Evolutionary conservation across 2,329 filamentous ascomycete genomes (phyloP), one percentile per base, ranked within the genome.

Genomic region (Sodiomyces alkalinus): DNA sequence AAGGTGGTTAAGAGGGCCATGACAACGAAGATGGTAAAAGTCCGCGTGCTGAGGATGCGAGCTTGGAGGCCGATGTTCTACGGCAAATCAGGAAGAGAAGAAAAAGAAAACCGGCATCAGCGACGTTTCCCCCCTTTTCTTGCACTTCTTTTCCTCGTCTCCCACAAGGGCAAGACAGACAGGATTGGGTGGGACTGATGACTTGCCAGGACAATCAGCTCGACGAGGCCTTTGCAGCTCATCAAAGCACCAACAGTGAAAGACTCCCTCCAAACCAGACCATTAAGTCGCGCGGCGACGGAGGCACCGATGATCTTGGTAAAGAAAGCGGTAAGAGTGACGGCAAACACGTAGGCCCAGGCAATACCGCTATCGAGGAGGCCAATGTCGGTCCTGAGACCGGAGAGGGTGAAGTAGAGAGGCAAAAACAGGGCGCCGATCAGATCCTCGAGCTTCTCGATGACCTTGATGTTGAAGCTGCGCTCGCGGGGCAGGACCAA

Each of bases 371-470:
- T 72, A 40, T 87, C 65, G 19, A 90, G 59, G 6, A 90, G 61
- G 13, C 81, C 81, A 25, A 90, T 58, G 43, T 90, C 73, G 9
- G 82, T 90, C 45, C 68, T 80, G 5, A 90, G 56, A 4, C 81
- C 81, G 5, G 81, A 90, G 2, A 86, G 64, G 0, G 81, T 80
- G 52, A 90, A 90, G 47, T 90, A 90, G 5, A 90, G 64, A 0
- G 87, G 87, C 7, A 94, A 52, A 42, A 96, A 85, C 3, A 96
- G 56, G 2, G 80, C 76, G 0, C 74, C 72, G 17, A 94, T 75
- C 7, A 94, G 58, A 63, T 96, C 87, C 49, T 96, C 87, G 33
- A 96, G 77, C 60, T 94, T 94, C 47, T 93, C 85, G 0, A 82
- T 87, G 20, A 93, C 59, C 40, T 86, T 86, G 52, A 93, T 87